phyloP scores from a whole-genome alignment of 148 eudicot genomes.

The Chenopodium berlandieri region DNA sequence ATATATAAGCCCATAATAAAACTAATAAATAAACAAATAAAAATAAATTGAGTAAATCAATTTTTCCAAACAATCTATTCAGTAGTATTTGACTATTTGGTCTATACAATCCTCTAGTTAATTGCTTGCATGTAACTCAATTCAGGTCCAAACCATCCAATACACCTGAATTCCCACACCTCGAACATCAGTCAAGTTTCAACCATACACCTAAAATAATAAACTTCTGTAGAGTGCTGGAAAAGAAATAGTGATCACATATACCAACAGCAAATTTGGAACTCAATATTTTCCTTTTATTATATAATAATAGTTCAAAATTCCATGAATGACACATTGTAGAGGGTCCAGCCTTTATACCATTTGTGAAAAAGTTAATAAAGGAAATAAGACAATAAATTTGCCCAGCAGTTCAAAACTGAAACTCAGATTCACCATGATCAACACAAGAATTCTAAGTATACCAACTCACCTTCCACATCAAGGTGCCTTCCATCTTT shows the following conservation, averaged over 20 bases:
- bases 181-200: not conserved
- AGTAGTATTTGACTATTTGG: not conserved
- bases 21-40: not conserved
- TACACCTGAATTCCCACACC: not conserved
- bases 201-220: too few species aligned
- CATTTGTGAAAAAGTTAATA: not conserved
- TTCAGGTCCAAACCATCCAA: not conserved
- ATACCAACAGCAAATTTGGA: not conserved
- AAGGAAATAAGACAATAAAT: not conserved
- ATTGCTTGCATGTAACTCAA: not conserved
- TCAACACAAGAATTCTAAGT: not conserved
- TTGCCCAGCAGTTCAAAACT: conserved; percentile 2
- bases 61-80: not conserved
- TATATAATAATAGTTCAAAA: not conserved
- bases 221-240: not conserved
- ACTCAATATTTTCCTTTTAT: not conserved
- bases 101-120: not conserved
- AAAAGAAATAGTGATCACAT: too few species aligned
- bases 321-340: not conserved
- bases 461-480: conserved; percentile 59
- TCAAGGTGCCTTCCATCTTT: conserved; percentile 75
- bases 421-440: not conserved
- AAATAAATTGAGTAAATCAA: not conserved
- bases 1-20: not conserved
- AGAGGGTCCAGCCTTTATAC: not conserved